Evolutionary conservation across 352 stramenopile genomes (phyloP).

Genomic region (Pythium vanterpoolii): DNA sequence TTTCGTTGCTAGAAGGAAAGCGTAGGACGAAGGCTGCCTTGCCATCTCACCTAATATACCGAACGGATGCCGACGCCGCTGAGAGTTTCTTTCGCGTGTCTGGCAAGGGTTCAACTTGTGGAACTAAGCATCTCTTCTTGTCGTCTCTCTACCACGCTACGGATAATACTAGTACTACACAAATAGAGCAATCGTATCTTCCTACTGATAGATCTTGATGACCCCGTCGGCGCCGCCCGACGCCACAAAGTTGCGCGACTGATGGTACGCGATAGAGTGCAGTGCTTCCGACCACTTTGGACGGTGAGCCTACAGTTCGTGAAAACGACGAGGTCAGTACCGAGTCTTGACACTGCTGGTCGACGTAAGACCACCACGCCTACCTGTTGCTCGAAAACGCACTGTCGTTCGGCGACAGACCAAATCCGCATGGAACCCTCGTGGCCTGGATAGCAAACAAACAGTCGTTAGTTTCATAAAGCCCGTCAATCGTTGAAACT

Average conservation of each 20-base stretch:
- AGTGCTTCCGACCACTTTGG: conserved; percentile 81
- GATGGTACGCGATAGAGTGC: conserved; percentile 72
- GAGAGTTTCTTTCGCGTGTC: conserved; percentile 25
- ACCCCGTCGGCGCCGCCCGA: conserved; percentile 76
- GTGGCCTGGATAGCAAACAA: conserved; percentile 39
- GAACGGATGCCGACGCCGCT: conserved; percentile 15
- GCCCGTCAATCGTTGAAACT: background rate
- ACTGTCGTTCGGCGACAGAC: conserved; percentile 78
- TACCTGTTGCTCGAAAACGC: conserved; percentile 84
- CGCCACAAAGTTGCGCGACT: conserved; percentile 78
- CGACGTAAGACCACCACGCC: background rate
- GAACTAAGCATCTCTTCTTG: conserved; percentile 10
- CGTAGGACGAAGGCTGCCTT: conserved; percentile 47
- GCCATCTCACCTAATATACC: conserved; percentile 60
- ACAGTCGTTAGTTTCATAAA: background rate
- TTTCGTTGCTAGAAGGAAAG: conserved; percentile 27
- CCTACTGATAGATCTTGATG: conserved; percentile 86
- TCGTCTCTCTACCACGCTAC: conserved; percentile 22
- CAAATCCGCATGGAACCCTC: conserved; percentile 83
- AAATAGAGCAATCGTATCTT: background rate
- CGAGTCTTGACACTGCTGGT: background rate
- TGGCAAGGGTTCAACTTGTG: conserved; percentile 26
- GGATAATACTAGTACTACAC: conserved; percentile 19
- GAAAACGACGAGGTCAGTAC: background rate
- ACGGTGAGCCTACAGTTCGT: conserved; percentile 47